Conservation (phyloP, 2,329 filamentous ascomycete species). For the Taxawa tesnikishii region DNA sequence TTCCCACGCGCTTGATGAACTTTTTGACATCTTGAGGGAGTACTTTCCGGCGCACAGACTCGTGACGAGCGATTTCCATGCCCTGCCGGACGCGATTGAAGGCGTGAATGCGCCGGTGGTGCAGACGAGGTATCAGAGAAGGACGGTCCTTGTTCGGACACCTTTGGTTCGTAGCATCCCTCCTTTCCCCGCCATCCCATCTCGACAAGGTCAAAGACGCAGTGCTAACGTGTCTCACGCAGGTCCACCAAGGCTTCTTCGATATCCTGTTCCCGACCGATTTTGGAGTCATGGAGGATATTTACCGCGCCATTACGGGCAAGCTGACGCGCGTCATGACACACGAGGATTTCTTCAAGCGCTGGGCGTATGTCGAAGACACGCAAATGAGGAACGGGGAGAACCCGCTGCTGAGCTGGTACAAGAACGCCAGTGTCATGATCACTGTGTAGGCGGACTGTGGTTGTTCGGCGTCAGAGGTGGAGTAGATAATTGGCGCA, state of each 20-base stretch:
- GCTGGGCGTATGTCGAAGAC: slow-evolving; percentile 84
- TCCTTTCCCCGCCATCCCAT: not conserved
- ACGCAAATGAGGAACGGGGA: slow-evolving; percentile 83
- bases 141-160: slow-evolving; percentile 80
- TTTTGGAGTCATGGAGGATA: slow-evolving; percentile 77
- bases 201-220: slow-evolving; percentile 1
- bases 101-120: slow-evolving; percentile 91
- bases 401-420: slow-evolving; percentile 86
- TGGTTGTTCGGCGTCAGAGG: no score
- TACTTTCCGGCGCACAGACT: slow-evolving; percentile 87
- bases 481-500: no score
- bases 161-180: slow-evolving; percentile 57
- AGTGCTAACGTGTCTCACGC: no score
- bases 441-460: slow-evolving; percentile 55
- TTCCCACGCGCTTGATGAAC: slow-evolving; percentile 88
- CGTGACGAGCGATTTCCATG: slow-evolving; percentile 81
- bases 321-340: slow-evolving; percentile 75
- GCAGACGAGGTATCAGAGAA: slow-evolving; percentile 80
- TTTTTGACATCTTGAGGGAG: slow-evolving; percentile 79
- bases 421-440: slow-evolving; percentile 89
- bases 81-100: slow-evolving; percentile 66
- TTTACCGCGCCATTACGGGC: slow-evolving; percentile 87
- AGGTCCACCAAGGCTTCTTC: slow-evolving; percentile 98
- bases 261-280: slow-evolving; percentile 98
- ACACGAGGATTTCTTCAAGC: slow-evolving; percentile 81